Percentiles rank a stretch among this genome's conserved stretches.
Conservation (phyloP, 2,329 filamentous ascomycete species). For the Botrytis deweyae region DNA sequence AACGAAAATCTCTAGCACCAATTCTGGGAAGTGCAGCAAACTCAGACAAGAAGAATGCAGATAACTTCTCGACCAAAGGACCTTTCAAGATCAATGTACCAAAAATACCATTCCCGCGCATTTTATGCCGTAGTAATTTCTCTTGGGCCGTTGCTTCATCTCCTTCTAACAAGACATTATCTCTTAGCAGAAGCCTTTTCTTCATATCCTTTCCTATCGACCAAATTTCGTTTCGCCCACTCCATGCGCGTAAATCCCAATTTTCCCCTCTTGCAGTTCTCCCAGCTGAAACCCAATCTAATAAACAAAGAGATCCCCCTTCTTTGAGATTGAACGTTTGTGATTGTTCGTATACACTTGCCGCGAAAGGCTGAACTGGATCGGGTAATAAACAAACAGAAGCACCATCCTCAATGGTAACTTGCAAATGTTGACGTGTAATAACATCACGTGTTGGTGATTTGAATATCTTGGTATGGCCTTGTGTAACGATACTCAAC, state of each 20-base stretch:
- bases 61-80: constrained; percentile 62
- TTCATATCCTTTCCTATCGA: constrained; percentile 43
- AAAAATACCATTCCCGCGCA: constrained; percentile 74
- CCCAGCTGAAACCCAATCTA: constrained; percentile 95
- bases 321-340: constrained; percentile 70
- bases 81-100: constrained; percentile 85
- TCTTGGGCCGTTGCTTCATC: constrained; percentile 46
- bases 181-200: constrained; percentile 72
- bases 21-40: constrained; percentile 78
- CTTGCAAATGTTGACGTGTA: constrained; percentile 57
- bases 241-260: constrained; percentile 81
- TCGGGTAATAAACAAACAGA: constrained; percentile 76
- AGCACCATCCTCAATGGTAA: constrained; percentile 50
- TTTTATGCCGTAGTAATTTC: constrained; percentile 53
- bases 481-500: constrained; percentile 68
- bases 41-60: constrained; percentile 73
- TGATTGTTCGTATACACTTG: constrained; percentile 78
- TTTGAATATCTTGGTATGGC: constrained; percentile 96
- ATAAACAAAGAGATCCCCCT: constrained; percentile 67
- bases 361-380: constrained; percentile 86
- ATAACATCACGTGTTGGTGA: constrained; percentile 56
- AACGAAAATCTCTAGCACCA: constrained; percentile 75
- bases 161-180: constrained; percentile 74
- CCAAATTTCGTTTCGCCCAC: constrained; percentile 88
- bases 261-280: constrained; percentile 81